Percentiles rank a stretch among this genome's conserved stretches.
Conservation (phyloP, 495 filamentous ascomycete species). For the Aspergillus diversus region DNA sequence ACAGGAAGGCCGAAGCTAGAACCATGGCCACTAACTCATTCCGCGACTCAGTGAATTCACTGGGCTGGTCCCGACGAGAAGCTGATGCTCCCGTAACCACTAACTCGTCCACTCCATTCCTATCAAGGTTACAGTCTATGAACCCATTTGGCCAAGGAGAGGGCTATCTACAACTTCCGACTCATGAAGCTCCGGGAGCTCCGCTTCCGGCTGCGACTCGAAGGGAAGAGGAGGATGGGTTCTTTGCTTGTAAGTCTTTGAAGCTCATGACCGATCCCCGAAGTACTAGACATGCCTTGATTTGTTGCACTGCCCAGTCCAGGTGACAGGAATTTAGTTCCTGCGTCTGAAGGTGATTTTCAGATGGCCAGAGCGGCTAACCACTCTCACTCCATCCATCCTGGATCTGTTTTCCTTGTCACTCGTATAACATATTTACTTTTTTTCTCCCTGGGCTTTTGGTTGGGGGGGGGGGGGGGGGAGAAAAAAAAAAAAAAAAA, state of each 20-base stretch:
- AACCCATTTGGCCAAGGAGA: slow-evolving; percentile 84
- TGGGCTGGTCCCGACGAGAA: slow-evolving; percentile 92
- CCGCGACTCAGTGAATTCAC: slow-evolving; percentile 88
- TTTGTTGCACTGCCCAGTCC: slow-evolving; percentile 31
- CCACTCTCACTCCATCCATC: neutral
- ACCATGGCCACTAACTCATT: slow-evolving; percentile 89
- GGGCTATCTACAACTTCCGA: slow-evolving; percentile 92
- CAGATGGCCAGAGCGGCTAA: slow-evolving; percentile 17
- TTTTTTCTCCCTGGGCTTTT: neutral
- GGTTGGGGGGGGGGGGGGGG: too few species aligned
- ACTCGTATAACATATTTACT: slow-evolving; percentile 4
- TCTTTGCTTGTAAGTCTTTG: slow-evolving; percentile 86
- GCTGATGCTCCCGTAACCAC: slow-evolving; percentile 79
- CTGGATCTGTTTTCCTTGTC: neutral
- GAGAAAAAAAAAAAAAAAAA: too few species aligned
- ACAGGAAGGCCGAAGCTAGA: slow-evolving; percentile 14
- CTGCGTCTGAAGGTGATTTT: slow-evolving; percentile 43
- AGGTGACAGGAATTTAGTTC: slow-evolving; percentile 47
- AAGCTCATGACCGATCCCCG: slow-evolving; percentile 29
- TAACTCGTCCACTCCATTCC: slow-evolving; percentile 69
- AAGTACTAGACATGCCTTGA: slow-evolving; percentile 20
- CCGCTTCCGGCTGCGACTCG: slow-evolving; percentile 83
- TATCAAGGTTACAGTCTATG: slow-evolving; percentile 79
- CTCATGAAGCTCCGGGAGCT: slow-evolving; percentile 79
- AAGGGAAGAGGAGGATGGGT: slow-evolving; percentile 92